Conservation (phyloP, 1,284 basidiomycete genomes). For the Ganoderma leucocontextum region DNA sequence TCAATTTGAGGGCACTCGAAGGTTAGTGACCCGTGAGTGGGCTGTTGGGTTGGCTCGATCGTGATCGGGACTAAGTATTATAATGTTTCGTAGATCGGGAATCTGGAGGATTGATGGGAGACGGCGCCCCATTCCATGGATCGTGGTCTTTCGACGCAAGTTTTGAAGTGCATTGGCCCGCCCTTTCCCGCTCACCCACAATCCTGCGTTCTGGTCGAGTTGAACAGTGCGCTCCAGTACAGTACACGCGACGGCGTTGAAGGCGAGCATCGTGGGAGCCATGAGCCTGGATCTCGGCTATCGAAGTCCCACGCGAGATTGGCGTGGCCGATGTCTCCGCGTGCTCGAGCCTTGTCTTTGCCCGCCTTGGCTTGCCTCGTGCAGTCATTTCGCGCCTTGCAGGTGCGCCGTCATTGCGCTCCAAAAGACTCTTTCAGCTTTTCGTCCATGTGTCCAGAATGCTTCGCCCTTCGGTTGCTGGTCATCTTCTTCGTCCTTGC, state of each 20-base stretch:
- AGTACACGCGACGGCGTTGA: background rate
- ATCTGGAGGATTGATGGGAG: background rate
- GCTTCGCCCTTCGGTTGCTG: slow-evolving; percentile 8
- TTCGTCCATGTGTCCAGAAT: slow-evolving; percentile 18
- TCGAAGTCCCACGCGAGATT: background rate
- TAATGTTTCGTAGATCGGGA: background rate
- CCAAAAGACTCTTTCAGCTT: background rate
- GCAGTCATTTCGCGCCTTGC: background rate
- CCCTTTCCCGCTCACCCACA: background rate
- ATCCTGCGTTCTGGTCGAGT: background rate
- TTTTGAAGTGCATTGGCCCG: too few relatives aligned
- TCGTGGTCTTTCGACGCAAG: too few relatives aligned
- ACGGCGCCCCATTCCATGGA: too few relatives aligned
- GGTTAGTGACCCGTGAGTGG: too few relatives aligned
- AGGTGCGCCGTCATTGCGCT: background rate
- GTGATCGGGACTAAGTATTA: background rate
- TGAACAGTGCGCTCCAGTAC: background rate
- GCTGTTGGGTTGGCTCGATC: background rate
- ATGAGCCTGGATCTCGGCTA: background rate
- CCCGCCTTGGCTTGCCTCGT: background rate
- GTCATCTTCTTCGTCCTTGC: slow-evolving; percentile 8
- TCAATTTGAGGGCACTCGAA: too few relatives aligned
- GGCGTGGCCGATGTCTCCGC: slow-evolving; percentile 4
- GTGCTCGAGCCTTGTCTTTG: background rate
- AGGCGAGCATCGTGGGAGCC: background rate